phyloP scores from a whole-genome alignment of 306 rosid genomes.

The Cucurbita pepo region DNA sequence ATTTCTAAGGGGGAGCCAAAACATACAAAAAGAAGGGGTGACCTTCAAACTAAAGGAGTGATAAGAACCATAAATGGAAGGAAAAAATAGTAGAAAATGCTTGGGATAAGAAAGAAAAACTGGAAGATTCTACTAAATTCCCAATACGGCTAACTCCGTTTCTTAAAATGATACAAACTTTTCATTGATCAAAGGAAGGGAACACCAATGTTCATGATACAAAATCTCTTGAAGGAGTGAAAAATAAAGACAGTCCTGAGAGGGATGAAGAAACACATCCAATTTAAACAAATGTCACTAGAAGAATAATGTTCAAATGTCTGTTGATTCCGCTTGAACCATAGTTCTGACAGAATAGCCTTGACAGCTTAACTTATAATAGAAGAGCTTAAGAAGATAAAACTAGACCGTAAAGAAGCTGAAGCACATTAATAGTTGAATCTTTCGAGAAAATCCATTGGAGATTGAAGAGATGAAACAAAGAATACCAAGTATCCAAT shows the following conservation, averaged over 20 bases:
- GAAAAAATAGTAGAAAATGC: neutral
- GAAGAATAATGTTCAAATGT: neutral
- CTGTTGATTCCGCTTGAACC: neutral
- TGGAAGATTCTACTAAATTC: neutral
- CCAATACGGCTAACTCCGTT: neutral
- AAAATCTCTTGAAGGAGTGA: neutral
- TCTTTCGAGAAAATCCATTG: neutral
- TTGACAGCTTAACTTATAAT: neutral
- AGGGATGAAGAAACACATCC: neutral
- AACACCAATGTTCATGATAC: neutral
- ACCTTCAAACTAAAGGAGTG: neutral
- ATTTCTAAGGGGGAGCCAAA: neutral
- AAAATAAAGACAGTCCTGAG: neutral
- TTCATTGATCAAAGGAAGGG: neutral
- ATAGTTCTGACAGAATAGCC: neutral
- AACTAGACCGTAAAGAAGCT: neutral
- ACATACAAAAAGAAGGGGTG: neutral
- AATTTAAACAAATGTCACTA: neutral
- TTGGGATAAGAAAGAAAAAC: neutral
- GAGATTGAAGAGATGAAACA: neutral
- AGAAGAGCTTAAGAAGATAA: neutral
- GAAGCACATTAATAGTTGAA: neutral
- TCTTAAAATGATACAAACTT: neutral
- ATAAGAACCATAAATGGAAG: neutral
- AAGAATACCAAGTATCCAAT: neutral